These are phyloP conservation scores for Xerocomellus intermedius DNA, from an alignment of 768 basidiomycete genomes.

Conservation along the genomic window DNA sequence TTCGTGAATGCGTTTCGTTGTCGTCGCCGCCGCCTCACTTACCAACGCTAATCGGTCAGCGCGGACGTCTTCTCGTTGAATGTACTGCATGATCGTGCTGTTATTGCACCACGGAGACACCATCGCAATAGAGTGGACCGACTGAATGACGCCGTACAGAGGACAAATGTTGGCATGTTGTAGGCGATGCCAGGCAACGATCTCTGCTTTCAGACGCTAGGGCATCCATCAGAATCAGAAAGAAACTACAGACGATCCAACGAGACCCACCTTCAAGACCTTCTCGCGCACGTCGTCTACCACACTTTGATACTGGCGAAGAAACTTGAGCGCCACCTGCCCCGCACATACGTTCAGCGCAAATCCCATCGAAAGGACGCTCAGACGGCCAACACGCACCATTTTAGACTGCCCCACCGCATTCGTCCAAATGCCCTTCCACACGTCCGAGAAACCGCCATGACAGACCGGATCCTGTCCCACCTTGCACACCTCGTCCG, in stretches of 20 bases:
- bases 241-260: background rate
- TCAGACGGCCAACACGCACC: slow-evolving; percentile 10
- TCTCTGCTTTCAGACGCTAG: slow-evolving; percentile 56
- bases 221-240: background rate
- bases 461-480: slow-evolving; percentile 49
- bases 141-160: slow-evolving; percentile 54
- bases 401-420: slow-evolving; percentile 34
- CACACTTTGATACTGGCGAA: slow-evolving; percentile 48
- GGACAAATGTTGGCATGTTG: slow-evolving; percentile 55
- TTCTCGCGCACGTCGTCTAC: slow-evolving; percentile 51
- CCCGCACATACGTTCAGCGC: background rate
- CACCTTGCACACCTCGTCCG: slow-evolving; percentile 50
- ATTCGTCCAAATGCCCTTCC: slow-evolving; percentile 57
- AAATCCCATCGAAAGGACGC: background rate
- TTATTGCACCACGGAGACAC: slow-evolving; percentile 65
- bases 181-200: slow-evolving; percentile 56
- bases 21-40: slow-evolving; percentile 10
- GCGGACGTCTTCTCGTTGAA: slow-evolving; percentile 39
- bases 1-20: background rate
- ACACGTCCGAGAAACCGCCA: slow-evolving; percentile 61
- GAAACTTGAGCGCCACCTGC: slow-evolving; percentile 58
- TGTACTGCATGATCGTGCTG: slow-evolving; percentile 52
- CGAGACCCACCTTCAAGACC: slow-evolving; percentile 42
- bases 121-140: slow-evolving; percentile 54
- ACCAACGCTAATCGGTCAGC: slow-evolving; percentile 51